Conservation (phyloP, 2,329 filamentous ascomycete genomes). For the Ceratocystis papillata region DNA sequence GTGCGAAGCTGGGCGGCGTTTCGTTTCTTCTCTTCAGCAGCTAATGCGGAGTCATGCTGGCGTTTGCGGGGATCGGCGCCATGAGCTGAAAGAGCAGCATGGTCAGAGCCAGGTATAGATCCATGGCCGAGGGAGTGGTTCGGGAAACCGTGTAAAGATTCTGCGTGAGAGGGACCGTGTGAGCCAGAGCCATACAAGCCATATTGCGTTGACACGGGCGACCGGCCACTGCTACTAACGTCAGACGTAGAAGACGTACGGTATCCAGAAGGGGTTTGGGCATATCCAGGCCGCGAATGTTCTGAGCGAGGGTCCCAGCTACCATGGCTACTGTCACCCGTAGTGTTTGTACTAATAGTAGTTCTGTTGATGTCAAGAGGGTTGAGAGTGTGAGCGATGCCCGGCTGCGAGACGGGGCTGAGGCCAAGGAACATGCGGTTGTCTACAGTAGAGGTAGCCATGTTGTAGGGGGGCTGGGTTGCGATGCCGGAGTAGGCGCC, state of each 20-base stretch:
- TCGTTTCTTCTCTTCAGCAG: conserved; percentile 23
- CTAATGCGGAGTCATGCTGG: conserved; percentile 19
- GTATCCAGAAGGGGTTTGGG: conserved; percentile 11
- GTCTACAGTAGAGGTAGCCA: background rate
- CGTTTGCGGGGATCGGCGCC: conserved; percentile 16
- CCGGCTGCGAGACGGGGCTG: background rate
- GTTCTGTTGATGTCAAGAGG: conserved; percentile 16
- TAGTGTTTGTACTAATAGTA: background rate
- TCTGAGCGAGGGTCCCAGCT: conserved; percentile 14
- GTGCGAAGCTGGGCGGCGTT: conserved; percentile 25
- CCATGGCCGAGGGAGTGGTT: background rate
- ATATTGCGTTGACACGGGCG: conserved; percentile 13
- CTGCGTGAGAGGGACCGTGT: conserved; percentile 15
- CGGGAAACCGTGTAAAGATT: conserved; percentile 9
- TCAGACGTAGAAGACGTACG: conserved; percentile 16
- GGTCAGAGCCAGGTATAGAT: background rate
- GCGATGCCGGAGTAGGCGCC: background rate
- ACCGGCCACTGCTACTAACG: conserved; percentile 10
- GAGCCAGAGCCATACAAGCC: conserved; percentile 14
- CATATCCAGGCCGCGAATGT: background rate
- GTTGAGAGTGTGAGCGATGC: conserved; percentile 8
- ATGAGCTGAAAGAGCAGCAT: background rate
- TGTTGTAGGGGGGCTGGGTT: conserved; percentile 8
- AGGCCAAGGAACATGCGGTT: conserved; percentile 17
- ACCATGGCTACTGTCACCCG: background rate